Evolutionary conservation across 495 filamentous ascomycete species (phyloP), one percentile per base, ranked within the genome.

Genomic region (Hypoxylon subgilvum): DNA sequence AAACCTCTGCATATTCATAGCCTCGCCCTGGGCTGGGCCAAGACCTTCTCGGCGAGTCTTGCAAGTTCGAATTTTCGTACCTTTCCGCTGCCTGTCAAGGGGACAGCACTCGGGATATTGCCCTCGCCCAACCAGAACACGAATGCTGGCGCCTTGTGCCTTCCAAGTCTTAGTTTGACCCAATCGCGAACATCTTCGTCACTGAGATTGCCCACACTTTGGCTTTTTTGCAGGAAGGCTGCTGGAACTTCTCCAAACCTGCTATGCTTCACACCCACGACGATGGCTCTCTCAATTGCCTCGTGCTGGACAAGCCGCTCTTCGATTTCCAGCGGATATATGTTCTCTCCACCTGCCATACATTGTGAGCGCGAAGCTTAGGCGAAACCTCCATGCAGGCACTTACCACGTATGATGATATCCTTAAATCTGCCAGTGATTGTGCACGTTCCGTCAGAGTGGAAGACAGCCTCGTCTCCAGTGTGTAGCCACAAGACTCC

Each of bases 291-390:
- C 0, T 72, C 52, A 17, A 90, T 76, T 2, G 73, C 69, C 1
- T 83, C 75, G 66, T 89, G 85, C 10, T 73, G 70, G 1, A 81
- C 60, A 4, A 90, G 73, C n/a, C 85, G 76, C 63, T 86, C 83
- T 71, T 90, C 87, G 51, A 89, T 88, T 63, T 90, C 86, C 13
- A 88, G 75, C 1, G 87, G 87, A 59, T 88, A 88, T 54, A 89
- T 88, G 61, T 82, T 82, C 64, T 82, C 79, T 41, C 79, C 79
- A 80, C 79, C n/a, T n/a, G n/a, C n/a, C n/a, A n/a, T n/a, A n/a
- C n/a, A n/a, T n/a, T n/a, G n/a, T n/a, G n/a, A n/a, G n/a, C n/a
- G n/a, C n/a, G n/a, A n/a, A n/a, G n/a, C n/a, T n/a, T n/a, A n/a
- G n/a, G n/a, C n/a, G n/a, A n/a, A n/a, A n/a, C n/a, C n/a, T n/a